Conservation (phyloP, 2,329 filamentous ascomycete genomes). For the Colletotrichum orbiculare region DNA sequence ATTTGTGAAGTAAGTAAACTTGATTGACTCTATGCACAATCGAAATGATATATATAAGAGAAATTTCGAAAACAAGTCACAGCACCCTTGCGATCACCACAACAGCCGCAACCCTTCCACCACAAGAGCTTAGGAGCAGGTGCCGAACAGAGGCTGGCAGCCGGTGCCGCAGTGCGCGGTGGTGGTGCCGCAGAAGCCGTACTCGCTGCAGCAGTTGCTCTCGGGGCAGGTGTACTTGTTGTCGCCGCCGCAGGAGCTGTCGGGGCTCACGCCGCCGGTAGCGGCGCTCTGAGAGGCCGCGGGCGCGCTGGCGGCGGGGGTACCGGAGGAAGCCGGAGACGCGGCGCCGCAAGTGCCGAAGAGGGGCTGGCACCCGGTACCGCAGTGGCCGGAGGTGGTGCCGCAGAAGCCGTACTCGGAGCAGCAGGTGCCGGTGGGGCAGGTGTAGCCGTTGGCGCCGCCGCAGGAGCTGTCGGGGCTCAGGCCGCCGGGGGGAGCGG, state of each 20-base stretch:
- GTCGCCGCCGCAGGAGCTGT: slow-evolving; percentile 29
- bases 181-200: slow-evolving; percentile 38
- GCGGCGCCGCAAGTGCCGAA: slow-evolving; percentile 25
- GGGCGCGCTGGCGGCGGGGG: slow-evolving; percentile 21
- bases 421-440: slow-evolving; percentile 35
- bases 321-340: background rate
- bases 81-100: background rate
- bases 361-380: slow-evolving; percentile 27
- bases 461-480: slow-evolving; percentile 29
- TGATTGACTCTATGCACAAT: slow-evolving; percentile 21
- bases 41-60: slow-evolving; percentile 15
- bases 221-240: slow-evolving; percentile 25
- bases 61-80: background rate
- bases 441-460: slow-evolving; percentile 29
- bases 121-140: slow-evolving; percentile 13
- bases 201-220: slow-evolving; percentile 38
- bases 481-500: slow-evolving; percentile 10
- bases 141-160: slow-evolving; percentile 33
- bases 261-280: slow-evolving; percentile 30
- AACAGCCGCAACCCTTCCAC: background rate
- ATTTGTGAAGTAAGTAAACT: slow-evolving; percentile 20
- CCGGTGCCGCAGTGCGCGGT: slow-evolving; percentile 38
- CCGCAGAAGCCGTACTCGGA: slow-evolving; percentile 38
- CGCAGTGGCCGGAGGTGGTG: slow-evolving; percentile 36
- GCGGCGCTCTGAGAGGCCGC: slow-evolving; percentile 13